Base-by-base conservation (phyloP, 2,329 filamentous ascomycete species). In the Cordyceps tenuipes region DNA sequence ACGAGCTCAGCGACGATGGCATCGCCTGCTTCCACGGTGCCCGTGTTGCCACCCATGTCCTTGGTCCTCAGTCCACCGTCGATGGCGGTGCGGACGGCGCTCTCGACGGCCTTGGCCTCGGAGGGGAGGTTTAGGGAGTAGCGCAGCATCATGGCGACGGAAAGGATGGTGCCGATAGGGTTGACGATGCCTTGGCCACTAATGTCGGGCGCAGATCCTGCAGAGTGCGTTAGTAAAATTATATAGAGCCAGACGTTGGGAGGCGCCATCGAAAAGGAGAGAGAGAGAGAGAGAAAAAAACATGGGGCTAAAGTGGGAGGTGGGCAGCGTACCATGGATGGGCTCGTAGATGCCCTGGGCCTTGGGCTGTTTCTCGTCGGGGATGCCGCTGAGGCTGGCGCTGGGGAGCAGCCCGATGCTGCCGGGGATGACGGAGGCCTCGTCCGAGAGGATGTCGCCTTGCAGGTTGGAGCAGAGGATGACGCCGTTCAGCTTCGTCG, bases 311-410 rank as follows among this genome's bases (percentile, higher is more conserved):
- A 9, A 46, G 43, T 46, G 43, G n/a, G 9, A n/a, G 17, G 19
- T 9, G n/a, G 9, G 43, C 23, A 46, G 43, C n/a, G 17, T 21
- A 91, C 90, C 92, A 74, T 99, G 93, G 68, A 99, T 97, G 29
- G 93, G 93, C 81, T 97, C 93, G 73, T 96, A 99, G 69, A 97
- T 96, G 67, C 91, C 93, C 95, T 96, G 71, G 92, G 90, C 72
- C 87, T 36, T 36, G 9, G 34, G 68, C 80, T 83, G 79, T 91
- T 89, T 59, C 90, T 90, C 72, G 44, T 95, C 91, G 0, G 93
- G 93, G 62, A 96, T 85, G 46, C 89, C 90, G 65, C 87, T 89
- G 71, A 97, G 77, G 74, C 88, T 94, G 13, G 93, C 93, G 72
- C 88, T 93, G 29, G 93, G 93, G 66, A 96, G 77, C 65, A 97